phyloP scores from a whole-genome alignment of 345 rosid species.

The Gossypium turneri region DNA sequence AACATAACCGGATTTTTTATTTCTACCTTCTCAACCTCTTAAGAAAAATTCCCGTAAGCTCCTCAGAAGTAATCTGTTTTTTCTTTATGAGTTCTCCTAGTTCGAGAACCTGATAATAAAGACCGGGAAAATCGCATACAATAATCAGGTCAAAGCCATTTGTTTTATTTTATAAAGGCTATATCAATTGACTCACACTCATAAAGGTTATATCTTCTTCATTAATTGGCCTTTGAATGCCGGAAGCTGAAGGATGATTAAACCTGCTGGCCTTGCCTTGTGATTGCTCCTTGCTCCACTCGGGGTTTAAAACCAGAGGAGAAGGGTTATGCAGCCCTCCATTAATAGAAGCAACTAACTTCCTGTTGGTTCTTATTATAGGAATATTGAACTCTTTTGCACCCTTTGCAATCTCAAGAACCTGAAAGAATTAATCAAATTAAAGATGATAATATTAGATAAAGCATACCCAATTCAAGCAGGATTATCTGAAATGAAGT shows the following conservation, averaged over 20 bases:
- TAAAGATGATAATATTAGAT: background rate
- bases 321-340: slow-evolving; percentile 78
- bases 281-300: slow-evolving; percentile 40
- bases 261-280: slow-evolving; percentile 32
- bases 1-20: slow-evolving; percentile 2
- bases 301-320: slow-evolving; percentile 56
- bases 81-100: slow-evolving; percentile 73
- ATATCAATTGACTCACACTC: slow-evolving; percentile 45
- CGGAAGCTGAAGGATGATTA: slow-evolving; percentile 36
- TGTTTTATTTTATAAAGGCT: background rate
- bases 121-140: background rate
- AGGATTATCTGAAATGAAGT: background rate
- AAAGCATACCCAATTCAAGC: background rate
- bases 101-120: slow-evolving; percentile 60
- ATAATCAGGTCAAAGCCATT: background rate
- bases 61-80: slow-evolving; percentile 61
- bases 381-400: slow-evolving; percentile 61
- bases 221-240: slow-evolving; percentile 36
- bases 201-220: slow-evolving; percentile 79
- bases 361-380: slow-evolving; percentile 51
- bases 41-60: slow-evolving; percentile 58
- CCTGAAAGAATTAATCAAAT: slow-evolving; percentile 24
- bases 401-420: slow-evolving; percentile 53
- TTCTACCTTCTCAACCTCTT: slow-evolving; percentile 59
- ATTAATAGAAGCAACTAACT: slow-evolving; percentile 56